phyloP scores from a whole-genome alignment of 2,329 filamentous ascomycete genomes.

The Alternaria brassicicola region DNA sequence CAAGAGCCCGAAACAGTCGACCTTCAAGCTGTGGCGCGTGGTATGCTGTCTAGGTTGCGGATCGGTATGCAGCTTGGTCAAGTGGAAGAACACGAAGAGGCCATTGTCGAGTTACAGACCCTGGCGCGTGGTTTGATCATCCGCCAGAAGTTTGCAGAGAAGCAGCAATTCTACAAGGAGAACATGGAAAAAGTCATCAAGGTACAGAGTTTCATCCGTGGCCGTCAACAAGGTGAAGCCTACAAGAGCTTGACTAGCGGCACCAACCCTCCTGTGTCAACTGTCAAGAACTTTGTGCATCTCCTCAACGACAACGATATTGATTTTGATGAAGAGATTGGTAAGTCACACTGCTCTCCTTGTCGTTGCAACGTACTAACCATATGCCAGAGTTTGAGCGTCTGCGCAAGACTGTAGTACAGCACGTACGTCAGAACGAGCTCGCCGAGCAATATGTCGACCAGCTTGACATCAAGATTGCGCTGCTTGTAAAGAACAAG shows the following conservation, averaged over 20 bases:
- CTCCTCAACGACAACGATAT: conserved; percentile 97
- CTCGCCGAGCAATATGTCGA: conserved; percentile 97
- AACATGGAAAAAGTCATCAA: conserved; percentile 99
- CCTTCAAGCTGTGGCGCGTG: conserved; percentile 77
- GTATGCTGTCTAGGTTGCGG: conserved; percentile 76
- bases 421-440: conserved; percentile 96
- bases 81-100: conserved; percentile 82
- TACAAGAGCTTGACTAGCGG: conserved; percentile 97
- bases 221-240: conserved; percentile 93
- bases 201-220: conserved; percentile 94
- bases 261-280: conserved; percentile 95
- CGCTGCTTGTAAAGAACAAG: conserved; percentile 97
- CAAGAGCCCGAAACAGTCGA: conserved; percentile 70
- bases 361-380: conserved; percentile 21
- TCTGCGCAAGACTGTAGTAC: conserved; percentile 91
- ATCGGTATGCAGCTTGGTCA: conserved; percentile 76
- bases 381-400: conserved; percentile 77
- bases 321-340: conserved; percentile 96
- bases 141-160: conserved; percentile 77
- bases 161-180: conserved; percentile 85
- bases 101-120: conserved; percentile 75
- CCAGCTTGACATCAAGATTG: conserved; percentile 98
- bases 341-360: conserved; percentile 33
- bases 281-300: conserved; percentile 97
- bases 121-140: conserved; percentile 75